Base-by-base conservation (phyloP, 169 alveolate species). In the Cryptosporidium tyzzeri region DNA sequence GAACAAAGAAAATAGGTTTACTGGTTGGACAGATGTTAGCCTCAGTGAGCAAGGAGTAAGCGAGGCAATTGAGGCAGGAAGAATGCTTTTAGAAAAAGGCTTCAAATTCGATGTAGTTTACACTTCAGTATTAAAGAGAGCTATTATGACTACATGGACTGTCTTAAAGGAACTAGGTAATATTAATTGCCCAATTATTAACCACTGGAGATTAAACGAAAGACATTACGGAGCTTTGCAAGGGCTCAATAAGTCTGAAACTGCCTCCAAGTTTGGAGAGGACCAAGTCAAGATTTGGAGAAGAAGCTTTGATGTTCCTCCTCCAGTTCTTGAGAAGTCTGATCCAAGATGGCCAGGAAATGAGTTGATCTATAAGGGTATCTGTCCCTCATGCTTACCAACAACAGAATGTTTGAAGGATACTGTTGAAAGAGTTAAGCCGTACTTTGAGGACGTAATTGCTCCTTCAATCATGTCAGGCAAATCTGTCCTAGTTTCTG, bases 21-120 rank as follows among this genome's bases (percentile, higher is more conserved):
- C 99, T 1, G 99, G 99, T 16, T 98, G 99, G 99, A 97, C 98
- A 33, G 99, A 98, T 92, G 99, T 97, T 16, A 95, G 96, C 44
- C 95, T 98, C 71, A 93, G 98, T 41, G 96, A 95, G 73, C 93
- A 92, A 55, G 99, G 99, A 61, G 91, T 95, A 62, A 89, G 95
- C 75, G 99, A 98, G 93, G 99, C 99, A 21, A 91, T 92, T 93
- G 92, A 86, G 39, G 93, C 71, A 59, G 99, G 98, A n/a, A 92
- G 96, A 73, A 87, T 94, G 45, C 84, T 98, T 51, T 94, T 94
- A 85, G 95, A 93, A 51, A 94, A 95, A 85, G 96, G 97, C 62
- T 95, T 91, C 84, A 73, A 89, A 53, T 97, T 98, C 86, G 99
- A 98, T 87, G 91, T 96, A 35, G 98, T 96, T 55, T 97, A 85